Conservation (phyloP, 768 basidiomycete genomes). For the Amanita polypyramis region DNA sequence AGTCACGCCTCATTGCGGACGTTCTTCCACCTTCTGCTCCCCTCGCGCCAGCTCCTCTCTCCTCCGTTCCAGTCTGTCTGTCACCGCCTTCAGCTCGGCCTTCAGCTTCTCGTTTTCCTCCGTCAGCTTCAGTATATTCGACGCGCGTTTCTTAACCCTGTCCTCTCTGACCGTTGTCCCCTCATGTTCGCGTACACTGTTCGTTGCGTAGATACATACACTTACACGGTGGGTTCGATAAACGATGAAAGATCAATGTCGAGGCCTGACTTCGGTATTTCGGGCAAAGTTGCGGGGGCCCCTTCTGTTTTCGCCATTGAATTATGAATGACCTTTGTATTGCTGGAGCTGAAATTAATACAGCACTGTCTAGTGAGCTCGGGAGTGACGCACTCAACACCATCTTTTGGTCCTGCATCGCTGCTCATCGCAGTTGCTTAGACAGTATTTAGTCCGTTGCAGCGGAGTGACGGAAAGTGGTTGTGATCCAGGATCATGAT, state of each 20-base stretch:
- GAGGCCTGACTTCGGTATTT: constrained; percentile 40
- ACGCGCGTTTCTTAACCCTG: constrained; percentile 60
- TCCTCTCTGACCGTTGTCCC: constrained; percentile 24
- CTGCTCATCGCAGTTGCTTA: background rate
- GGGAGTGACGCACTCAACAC: constrained; percentile 8
- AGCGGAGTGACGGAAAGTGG: constrained; percentile 2
- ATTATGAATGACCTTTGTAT: constrained; percentile 13
- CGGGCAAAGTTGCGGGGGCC: constrained; percentile 20
- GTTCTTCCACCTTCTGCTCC: constrained; percentile 21
- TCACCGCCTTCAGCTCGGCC: constrained; percentile 66
- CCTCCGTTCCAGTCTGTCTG: constrained; percentile 57
- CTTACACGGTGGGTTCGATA: constrained; percentile 39
- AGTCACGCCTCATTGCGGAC: constrained; percentile 16
- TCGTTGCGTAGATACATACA: constrained; percentile 15
- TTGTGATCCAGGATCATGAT: background rate
- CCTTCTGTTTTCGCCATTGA: constrained; percentile 10
- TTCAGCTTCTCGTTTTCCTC: constrained; percentile 75
- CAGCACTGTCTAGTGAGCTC: background rate
- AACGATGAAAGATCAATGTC: constrained; percentile 35
- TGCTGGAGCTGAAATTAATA: background rate
- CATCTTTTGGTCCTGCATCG: constrained; percentile 13
- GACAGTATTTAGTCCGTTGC: background rate
- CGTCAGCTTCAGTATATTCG: constrained; percentile 66
- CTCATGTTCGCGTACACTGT: constrained; percentile 7
- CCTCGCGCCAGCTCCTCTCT: constrained; percentile 35